A percentile compares a stretch with the other conserved stretches of the same genome.
Evolutionary conservation across 495 filamentous ascomycete genomes (phyloP).

Genomic region (Neurospora sp.): DNA sequence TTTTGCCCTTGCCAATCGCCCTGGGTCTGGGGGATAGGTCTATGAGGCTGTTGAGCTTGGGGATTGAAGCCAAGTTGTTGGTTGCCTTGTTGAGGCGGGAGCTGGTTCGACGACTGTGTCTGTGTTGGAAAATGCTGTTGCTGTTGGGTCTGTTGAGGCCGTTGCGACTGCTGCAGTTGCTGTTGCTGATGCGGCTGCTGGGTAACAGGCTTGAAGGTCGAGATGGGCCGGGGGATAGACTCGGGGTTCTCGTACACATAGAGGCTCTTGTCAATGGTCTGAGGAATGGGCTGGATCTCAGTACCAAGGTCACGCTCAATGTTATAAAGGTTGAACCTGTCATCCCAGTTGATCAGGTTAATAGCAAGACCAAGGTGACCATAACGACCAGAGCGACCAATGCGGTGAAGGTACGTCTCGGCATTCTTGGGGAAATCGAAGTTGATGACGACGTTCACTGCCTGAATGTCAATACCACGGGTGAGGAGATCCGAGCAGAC

Average conservation of each 20-base stretch:
- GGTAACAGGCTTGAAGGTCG: constrained; percentile 28
- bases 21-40: constrained; percentile 6
- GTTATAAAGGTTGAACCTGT: constrained; percentile 96
- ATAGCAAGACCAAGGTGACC: constrained; percentile 96
- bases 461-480: constrained; percentile 98
- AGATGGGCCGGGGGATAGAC: constrained; percentile 71
- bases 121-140: constrained; percentile 8
- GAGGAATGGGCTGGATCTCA: constrained; percentile 92
- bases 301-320: constrained; percentile 96
- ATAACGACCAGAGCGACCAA: constrained; percentile 93
- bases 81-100: constrained; percentile 12
- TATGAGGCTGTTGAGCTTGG: constrained; percentile 5
- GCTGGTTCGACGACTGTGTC: constrained; percentile 12
- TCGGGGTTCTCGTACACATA: constrained; percentile 98
- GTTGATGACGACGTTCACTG: constrained; percentile 99
- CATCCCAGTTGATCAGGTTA: constrained; percentile 99
- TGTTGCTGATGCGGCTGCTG: constrained; percentile 21
- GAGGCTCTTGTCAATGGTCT: constrained; percentile 91
- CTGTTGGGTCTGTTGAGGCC: constrained; percentile 14
- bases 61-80: constrained; percentile 17
- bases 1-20: constrained; percentile 18
- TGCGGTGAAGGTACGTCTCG: constrained; percentile 97
- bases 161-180: constrained; percentile 17
- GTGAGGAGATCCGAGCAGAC: constrained; percentile 97
- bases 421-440: constrained; percentile 99